Percentiles rank a stretch among this genome's conserved stretches.
Evolutionary conservation across 2,329 filamentous ascomycete species (phyloP).

Genomic region (Clonostachys rosea): DNA sequence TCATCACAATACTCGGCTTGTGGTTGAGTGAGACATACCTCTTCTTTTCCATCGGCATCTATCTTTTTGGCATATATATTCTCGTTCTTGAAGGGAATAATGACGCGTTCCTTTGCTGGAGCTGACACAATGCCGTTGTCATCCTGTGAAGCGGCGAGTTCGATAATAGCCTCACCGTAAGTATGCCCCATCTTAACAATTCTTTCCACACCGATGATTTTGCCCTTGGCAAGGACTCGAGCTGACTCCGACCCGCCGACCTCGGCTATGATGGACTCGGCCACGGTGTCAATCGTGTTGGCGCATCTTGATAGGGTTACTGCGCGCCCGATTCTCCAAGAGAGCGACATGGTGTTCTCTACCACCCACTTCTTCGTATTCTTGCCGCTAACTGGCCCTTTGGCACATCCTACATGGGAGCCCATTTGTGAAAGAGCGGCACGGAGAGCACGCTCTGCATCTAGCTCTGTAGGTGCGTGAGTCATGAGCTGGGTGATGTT

Average conservation of each 20-base stretch:
- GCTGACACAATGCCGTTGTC: constrained; percentile 28
- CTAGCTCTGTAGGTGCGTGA: constrained; percentile 35
- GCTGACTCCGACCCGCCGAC: constrained; percentile 48
- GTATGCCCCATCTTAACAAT: constrained; percentile 51
- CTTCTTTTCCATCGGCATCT: constrained; percentile 13
- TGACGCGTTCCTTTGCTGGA: constrained; percentile 34
- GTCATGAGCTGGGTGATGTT: constrained; percentile 28
- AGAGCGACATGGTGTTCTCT: constrained; percentile 45
- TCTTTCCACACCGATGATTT: constrained; percentile 57
- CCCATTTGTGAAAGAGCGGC: constrained; percentile 52
- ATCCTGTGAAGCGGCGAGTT: constrained; percentile 7
- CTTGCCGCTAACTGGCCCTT: constrained; percentile 40
- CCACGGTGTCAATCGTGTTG: constrained; percentile 49
- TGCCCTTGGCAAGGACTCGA: constrained; percentile 57
- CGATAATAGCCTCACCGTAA: constrained; percentile 53
- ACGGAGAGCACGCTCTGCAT: constrained; percentile 44
- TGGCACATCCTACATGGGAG: constrained; percentile 42
- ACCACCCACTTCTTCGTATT: constrained; percentile 47
- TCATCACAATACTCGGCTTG: too few species aligned
- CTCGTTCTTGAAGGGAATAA: constrained; percentile 71
- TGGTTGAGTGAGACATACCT: constrained; percentile 21
- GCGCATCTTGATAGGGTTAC: constrained; percentile 43
- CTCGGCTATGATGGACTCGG: constrained; percentile 53
- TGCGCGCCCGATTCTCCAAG: constrained; percentile 56
- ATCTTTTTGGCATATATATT: constrained; percentile 53